phyloP scores from a whole-genome alignment of 2,329 filamentous ascomycete genomes.

The Microsporum audouinii region DNA sequence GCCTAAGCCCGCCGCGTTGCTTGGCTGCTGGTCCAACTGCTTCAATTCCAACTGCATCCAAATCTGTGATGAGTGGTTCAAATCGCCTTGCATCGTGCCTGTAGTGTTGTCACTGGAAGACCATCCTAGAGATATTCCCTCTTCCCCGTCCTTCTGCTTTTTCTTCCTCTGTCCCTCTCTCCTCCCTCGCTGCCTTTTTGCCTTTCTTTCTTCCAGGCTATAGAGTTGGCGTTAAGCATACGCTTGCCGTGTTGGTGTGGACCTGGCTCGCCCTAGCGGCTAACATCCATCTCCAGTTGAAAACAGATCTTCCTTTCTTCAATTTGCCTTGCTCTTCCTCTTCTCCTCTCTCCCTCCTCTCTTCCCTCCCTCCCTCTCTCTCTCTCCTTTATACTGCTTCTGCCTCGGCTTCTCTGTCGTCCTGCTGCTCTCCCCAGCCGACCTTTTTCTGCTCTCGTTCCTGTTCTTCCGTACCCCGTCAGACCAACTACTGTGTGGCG shows the following conservation, averaged over 20 bases:
- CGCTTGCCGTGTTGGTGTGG: constrained; percentile 3
- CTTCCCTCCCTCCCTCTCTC: neutral
- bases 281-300: constrained; percentile 3
- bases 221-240: constrained; percentile 4
- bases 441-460: neutral
- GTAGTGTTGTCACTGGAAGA: neutral
- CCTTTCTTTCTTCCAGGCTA: neutral
- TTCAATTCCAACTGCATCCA: neutral
- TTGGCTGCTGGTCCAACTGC: constrained; percentile 5
- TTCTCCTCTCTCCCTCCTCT: neutral
- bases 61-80: neutral
- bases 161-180: neutral
- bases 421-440: neutral
- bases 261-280: constrained; percentile 2
- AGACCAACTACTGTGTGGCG: neutral
- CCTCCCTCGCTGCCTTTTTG: neutral
- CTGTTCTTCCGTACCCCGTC: neutral
- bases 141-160: neutral
- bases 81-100: neutral
- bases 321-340: neutral
- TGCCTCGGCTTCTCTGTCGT: neutral
- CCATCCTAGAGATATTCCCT: neutral
- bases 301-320: constrained; percentile 7
- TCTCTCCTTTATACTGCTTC: neutral
- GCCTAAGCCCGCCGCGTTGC: neutral